Evolutionary conservation across 2,329 filamentous ascomycete genomes (phyloP).

Genomic region (Clarireedia paspali): DNA sequence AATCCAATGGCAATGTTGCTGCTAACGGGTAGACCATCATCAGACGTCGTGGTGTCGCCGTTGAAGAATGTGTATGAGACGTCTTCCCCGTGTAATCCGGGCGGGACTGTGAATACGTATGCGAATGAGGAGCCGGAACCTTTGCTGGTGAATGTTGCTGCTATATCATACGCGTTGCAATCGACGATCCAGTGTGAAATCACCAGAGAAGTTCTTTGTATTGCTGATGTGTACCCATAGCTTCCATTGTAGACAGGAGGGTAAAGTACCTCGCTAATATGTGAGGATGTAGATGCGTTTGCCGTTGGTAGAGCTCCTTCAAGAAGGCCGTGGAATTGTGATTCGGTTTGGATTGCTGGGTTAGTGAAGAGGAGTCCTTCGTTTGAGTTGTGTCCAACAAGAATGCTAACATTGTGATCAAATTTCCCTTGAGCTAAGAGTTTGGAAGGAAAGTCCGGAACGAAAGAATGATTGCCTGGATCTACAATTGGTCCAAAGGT

Average conservation of each 20-base stretch:
- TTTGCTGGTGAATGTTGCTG: slow-evolving; percentile 35
- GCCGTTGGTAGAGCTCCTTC: slow-evolving; percentile 1
- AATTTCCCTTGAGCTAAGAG: slow-evolving; percentile 37
- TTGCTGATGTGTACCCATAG: slow-evolving; percentile 37
- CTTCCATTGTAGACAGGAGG: slow-evolving; percentile 39
- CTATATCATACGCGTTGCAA: slow-evolving; percentile 45
- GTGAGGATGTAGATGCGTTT: slow-evolving; percentile 9
- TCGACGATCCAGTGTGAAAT: slow-evolving; percentile 37
- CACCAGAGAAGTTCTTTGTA: slow-evolving; percentile 34
- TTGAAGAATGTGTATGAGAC: slow-evolving; percentile 44
- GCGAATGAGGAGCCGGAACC: slow-evolving; percentile 31
- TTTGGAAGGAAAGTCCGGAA: slow-evolving; percentile 37
- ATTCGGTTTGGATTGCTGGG: slow-evolving; percentile 23
- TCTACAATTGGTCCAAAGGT: slow-evolving; percentile 21
- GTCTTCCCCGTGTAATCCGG: slow-evolving; percentile 45
- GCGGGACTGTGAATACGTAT: slow-evolving; percentile 45
- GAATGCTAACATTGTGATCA: slow-evolving; percentile 36
- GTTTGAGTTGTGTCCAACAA: slow-evolving; percentile 38
- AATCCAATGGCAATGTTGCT: slow-evolving; percentile 26
- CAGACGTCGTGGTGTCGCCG: slow-evolving; percentile 20
- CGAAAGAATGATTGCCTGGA: slow-evolving; percentile 42
- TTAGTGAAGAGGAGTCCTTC: slow-evolving; percentile 30
- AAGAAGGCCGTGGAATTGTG: neutral
- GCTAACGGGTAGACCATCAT: slow-evolving; percentile 14
- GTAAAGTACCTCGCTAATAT: slow-evolving; percentile 39